These are phyloP conservation scores for Microcera coccophila DNA, from an alignment of 2,329 filamentous ascomycete genomes.

Conservation along the genomic window DNA sequence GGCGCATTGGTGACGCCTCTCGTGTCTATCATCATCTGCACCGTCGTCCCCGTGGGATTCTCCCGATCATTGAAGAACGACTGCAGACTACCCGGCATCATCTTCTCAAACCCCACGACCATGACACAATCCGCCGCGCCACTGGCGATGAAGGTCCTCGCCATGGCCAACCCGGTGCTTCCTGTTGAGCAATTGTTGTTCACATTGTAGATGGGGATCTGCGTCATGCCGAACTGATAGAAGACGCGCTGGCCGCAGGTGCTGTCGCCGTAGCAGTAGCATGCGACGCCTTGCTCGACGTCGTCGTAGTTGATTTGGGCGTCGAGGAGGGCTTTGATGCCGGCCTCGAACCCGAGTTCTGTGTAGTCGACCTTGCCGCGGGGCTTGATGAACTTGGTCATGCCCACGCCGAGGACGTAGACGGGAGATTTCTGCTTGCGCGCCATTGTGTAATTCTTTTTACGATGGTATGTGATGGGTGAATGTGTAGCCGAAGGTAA, in stretches of 20 bases:
- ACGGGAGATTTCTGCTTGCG: constrained; percentile 49
- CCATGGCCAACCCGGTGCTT: constrained; percentile 86
- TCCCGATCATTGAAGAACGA: constrained; percentile 79
- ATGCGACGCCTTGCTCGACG: constrained; percentile 91
- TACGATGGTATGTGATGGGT: constrained; percentile 1
- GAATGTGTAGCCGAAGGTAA: too few relatives aligned
- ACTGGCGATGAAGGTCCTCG: constrained; percentile 70
- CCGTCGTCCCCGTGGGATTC: constrained; percentile 70
- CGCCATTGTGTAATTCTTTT: constrained; percentile 38
- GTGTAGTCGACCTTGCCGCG: constrained; percentile 92
- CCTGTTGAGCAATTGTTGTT: constrained; percentile 99
- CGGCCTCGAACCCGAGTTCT: constrained; percentile 88
- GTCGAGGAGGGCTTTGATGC: constrained; percentile 79
- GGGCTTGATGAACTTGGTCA: constrained; percentile 99
- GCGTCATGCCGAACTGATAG: constrained; percentile 97
- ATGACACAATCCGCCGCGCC: constrained; percentile 84
- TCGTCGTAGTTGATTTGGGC: constrained; percentile 95
- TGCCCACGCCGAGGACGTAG: constrained; percentile 95
- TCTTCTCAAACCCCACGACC: constrained; percentile 96
- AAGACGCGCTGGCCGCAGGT: constrained; percentile 95
- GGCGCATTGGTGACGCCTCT: constrained; percentile 78
- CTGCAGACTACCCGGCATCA: constrained; percentile 87
- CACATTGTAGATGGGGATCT: constrained; percentile 94
- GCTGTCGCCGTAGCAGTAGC: constrained; percentile 95
- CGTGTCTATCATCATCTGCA: constrained; percentile 77